A percentile compares a stretch with the other conserved stretches of the same genome.
phyloP scores from a whole-genome alignment of 2,329 filamentous ascomycete genomes.

The Talaromyces sp. region DNA sequence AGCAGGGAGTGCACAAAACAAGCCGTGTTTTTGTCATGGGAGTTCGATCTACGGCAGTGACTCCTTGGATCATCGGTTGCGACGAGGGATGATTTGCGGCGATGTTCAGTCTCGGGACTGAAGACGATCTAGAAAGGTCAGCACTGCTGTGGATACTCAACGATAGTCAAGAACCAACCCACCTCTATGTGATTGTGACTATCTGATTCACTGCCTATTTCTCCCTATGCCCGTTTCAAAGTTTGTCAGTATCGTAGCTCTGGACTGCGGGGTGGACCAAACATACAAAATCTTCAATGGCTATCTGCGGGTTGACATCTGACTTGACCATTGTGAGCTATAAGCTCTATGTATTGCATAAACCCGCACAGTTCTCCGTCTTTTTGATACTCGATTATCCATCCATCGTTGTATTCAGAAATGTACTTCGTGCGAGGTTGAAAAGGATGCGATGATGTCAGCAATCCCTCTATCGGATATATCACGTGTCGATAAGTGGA shows the following conservation, averaged over 20 bases:
- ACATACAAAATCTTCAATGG: slow-evolving; percentile 18
- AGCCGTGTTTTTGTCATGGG: slow-evolving; percentile 45
- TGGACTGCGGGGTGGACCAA: background rate
- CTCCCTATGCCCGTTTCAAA: slow-evolving; percentile 24
- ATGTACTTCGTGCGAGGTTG: background rate
- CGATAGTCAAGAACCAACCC: slow-evolving; percentile 11
- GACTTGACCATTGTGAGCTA: slow-evolving; percentile 12
- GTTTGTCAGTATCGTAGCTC: background rate
- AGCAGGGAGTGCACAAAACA: slow-evolving; percentile 63
- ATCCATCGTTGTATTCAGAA: background rate
- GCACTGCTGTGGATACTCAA: background rate
- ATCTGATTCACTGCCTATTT: slow-evolving; percentile 34
- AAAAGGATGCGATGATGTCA: slow-evolving; percentile 1
- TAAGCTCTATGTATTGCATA: background rate
- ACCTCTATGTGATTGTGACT: slow-evolving; percentile 37
- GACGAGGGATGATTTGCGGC: slow-evolving; percentile 60
- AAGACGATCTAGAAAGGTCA: slow-evolving; percentile 52
- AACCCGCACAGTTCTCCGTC: background rate
- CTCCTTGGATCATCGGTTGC: slow-evolving; percentile 40
- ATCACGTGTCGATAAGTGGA: slow-evolving; percentile 5
- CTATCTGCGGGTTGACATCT: slow-evolving; percentile 2
- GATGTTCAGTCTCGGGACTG: slow-evolving; percentile 49
- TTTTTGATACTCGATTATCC: background rate
- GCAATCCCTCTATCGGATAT: background rate
- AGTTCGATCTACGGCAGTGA: slow-evolving; percentile 33